Percentiles rank a stretch among this genome's conserved stretches.
Conservation (phyloP, 495 filamentous ascomycete species). For the Bathelium albidoporum region DNA sequence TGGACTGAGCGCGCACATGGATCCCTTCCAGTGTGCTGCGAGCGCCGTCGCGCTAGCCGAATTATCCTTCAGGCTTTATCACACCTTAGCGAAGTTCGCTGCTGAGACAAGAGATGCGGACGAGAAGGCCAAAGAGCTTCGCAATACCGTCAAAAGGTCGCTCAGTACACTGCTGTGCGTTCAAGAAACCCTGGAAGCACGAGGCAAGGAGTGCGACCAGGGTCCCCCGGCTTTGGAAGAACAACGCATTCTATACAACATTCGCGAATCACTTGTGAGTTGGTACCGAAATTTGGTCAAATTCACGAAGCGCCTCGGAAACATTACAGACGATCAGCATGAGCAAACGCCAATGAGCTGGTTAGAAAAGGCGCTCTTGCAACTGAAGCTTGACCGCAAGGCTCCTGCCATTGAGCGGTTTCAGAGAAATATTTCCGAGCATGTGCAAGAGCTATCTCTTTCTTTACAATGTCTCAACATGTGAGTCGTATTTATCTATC, state of each 20-base stretch:
- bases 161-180: neutral
- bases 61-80: neutral
- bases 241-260: neutral
- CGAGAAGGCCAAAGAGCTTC: neutral
- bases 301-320: neutral
- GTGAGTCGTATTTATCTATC: neutral
- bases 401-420: neutral
- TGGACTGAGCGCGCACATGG: neutral
- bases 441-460: neutral
- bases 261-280: neutral
- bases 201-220: neutral
- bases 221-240: neutral
- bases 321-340: neutral
- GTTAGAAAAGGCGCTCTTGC: neutral
- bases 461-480: neutral
- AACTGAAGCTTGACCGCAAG: conserved; percentile 2
- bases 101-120: neutral
- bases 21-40: neutral
- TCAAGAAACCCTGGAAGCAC: neutral
- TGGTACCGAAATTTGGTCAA: neutral
- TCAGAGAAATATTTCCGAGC: neutral
- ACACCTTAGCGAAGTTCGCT: neutral
- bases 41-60: neutral
- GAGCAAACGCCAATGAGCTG: neutral
- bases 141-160: neutral